Base-by-base conservation (phyloP, 108 stramenopile genomes). In the Conticribra weissflogii region DNA sequence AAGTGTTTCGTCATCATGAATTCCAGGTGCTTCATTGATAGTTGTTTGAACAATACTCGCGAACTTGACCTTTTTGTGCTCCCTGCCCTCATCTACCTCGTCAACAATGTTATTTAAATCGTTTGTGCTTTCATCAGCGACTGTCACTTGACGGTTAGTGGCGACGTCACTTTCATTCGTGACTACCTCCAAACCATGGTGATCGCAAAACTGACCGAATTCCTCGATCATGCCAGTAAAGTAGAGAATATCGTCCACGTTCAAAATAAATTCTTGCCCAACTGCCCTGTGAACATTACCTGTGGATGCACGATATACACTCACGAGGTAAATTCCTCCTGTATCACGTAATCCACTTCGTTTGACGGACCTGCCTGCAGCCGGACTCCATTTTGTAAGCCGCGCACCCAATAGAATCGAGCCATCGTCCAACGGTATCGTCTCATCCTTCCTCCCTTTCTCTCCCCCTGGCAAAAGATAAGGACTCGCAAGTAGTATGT, bases 251-350 rank as follows among this genome's bases (percentile, higher is more conserved):
- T 96, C 95, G 51, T 87, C 90, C 0, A 79, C 92, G 67, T 89
- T 86, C 44, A 96, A 63, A 15, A 93, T 88, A 67, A 96, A 93
- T 5, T 96, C 90, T 59, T 85, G 86, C n/a, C 91, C 88, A 8
- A 96, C 95, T 28, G 95, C 95, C 30, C 90, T 74, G 78, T 92
- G 88, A 17, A 93, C 72, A 59, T 90, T 91, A 21, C 93, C 93
- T 14, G 93, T 89, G 19, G 84, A 79, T 3, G 86, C 81, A 60
- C 92, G 85, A 80, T 91, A 88, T 19, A 96, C 95, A 66, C 81
- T 84, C 18, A 90, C 89, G 17, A 96, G 72, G 57, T 83, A 96
- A 46, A 93, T 82, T 18, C 90, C 91, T 41, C 87, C 71, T 16
- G 92, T 89, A 64, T 93, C 88, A 55, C 92, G 78, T 65, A 93